Evolutionary conservation across 163 green algal species (phyloP), one percentile per base, ranked within the genome.

Genomic region (Chloroidium sp.): DNA sequence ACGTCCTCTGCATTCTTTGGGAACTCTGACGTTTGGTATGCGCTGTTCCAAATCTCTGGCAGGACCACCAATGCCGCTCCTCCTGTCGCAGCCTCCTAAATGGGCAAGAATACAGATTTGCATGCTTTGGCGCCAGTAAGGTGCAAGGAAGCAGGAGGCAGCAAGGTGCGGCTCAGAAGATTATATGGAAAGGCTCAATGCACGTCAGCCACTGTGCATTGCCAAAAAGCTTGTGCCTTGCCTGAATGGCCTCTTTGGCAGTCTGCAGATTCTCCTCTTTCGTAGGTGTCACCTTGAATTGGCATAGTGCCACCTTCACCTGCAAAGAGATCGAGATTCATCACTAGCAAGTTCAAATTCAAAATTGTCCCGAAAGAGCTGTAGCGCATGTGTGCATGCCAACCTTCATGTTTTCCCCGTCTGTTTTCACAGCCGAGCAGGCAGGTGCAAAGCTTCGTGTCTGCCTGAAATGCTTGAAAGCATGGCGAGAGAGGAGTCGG

Each of bases 21-120:
- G 83, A 99, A 98, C 74, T 79, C 92, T 82, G 97, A 94, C 78
- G 98, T 98, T 69, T 89, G 93, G 88, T 99, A 99, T 59, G 95
- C 95, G 85, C 93, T 97, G 87, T 99, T 98, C 93, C 91, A 98
- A 89, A 97, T 97, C 86, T 98, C 95, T 3, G 93, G 94, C 12
- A 98, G 86, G n/a, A 97, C 88, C 62, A 99, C 93, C n/a, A 98
- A 82, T 75, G 92, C 68, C 0, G 95, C 94, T 6, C 95, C 95
- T 67, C 84, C 76, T 1, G 79, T 62, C 0, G 91, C 92, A 12
- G 93, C 94, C 67, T 92, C 85, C 86, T 36, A 36, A 36, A 36
- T 36, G 36, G 36, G 36, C 36, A 36, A 36, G 36, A 36, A 36
- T 36, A 36, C 36, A 36, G 36, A 36, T 36, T 36, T 36, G 36